These are phyloP conservation scores for Isabelozyma pseudorhagii DNA, from an alignment of 805 yeast genomes.

Conservation along the genomic window DNA sequence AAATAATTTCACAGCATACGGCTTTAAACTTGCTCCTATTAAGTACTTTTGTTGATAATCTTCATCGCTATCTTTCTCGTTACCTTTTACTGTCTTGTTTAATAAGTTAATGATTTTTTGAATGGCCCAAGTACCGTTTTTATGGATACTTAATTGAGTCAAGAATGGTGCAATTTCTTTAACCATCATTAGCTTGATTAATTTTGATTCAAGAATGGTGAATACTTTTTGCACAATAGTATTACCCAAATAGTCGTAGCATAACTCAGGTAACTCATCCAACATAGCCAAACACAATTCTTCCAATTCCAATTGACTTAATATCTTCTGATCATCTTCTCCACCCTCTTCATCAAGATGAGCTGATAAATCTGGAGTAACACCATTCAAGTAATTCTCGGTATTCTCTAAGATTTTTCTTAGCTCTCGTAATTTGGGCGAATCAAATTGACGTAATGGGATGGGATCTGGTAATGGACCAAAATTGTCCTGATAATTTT, in stretches of 20 bases:
- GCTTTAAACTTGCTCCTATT: conserved; percentile 68
- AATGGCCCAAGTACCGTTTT: conserved; percentile 99
- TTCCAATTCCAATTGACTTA: conserved; percentile 64
- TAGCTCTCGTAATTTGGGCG: conserved; percentile 83
- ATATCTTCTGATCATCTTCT: conserved; percentile 4
- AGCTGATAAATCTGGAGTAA: conserved; percentile 4
- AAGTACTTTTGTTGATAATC: conserved; percentile 46
- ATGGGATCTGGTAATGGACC: conserved; percentile 79
- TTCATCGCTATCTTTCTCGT: conserved; percentile 25
- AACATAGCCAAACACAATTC: conserved; percentile 80
- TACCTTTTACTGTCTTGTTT: conserved; percentile 20
- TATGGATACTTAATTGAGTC: conserved; percentile 91
- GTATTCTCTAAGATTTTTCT: conserved; percentile 53
- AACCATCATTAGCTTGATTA: conserved; percentile 77
- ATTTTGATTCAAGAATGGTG: conserved; percentile 59
- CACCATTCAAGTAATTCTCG: conserved; percentile 12
- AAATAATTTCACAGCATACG: conserved; percentile 80
- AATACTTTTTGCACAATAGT: conserved; percentile 92
- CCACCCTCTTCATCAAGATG: conserved; percentile 5
- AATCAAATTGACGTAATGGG: conserved; percentile 71
- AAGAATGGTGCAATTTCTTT: conserved; percentile 72
- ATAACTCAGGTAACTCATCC: conserved; percentile 83
- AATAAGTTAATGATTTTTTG: conserved; percentile 83
- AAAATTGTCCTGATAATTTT: conserved; percentile 50
- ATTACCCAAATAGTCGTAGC: conserved; percentile 92